phyloP scores from a whole-genome alignment of 768 basidiomycete genomes.

The Auricularia cornea region DNA sequence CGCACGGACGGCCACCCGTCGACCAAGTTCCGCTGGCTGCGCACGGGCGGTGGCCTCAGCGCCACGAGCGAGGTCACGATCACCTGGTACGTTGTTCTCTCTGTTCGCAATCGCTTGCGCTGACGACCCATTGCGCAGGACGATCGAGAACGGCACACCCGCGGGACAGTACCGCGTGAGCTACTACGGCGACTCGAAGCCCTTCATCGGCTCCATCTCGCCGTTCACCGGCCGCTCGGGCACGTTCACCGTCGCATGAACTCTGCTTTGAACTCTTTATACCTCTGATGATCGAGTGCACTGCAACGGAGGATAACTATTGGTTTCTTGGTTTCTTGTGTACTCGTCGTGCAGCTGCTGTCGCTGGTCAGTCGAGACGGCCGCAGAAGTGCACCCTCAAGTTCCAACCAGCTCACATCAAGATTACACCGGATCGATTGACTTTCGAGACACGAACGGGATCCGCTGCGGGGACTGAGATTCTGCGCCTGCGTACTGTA shows the following conservation, averaged over 20 bases:
- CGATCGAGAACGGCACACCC: conserved; percentile 45
- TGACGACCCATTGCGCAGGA: conserved; percentile 30
- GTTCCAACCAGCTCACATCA: too few species aligned
- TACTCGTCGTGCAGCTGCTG: too few species aligned
- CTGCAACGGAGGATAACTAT: too few species aligned
- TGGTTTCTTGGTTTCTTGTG: too few species aligned
- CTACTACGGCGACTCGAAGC: conserved; percentile 74
- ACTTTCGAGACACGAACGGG: too few species aligned
- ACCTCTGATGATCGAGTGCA: too few species aligned
- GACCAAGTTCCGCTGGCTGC: conserved; percentile 56
- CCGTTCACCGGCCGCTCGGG: conserved; percentile 57
- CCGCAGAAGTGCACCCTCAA: too few species aligned
- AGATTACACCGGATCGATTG: too few species aligned
- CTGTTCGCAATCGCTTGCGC: not conserved
- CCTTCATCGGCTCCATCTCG: conserved; percentile 51
- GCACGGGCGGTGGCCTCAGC: conserved; percentile 41
- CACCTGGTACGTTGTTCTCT: not conserved
- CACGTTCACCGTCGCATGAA: conserved; percentile 48
- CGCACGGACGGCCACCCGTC: conserved; percentile 75
- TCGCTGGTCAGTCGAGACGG: too few species aligned
- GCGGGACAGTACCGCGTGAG: conserved; percentile 63
- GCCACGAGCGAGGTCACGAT: not conserved
- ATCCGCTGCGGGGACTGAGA: too few species aligned
- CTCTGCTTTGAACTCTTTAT: too few species aligned
- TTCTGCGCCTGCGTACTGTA: too few species aligned